Percentiles rank a stretch among this genome's conserved stretches.
Evolutionary conservation across 2,329 filamentous ascomycete species (phyloP).

Genomic region (Penicillium sp.): DNA sequence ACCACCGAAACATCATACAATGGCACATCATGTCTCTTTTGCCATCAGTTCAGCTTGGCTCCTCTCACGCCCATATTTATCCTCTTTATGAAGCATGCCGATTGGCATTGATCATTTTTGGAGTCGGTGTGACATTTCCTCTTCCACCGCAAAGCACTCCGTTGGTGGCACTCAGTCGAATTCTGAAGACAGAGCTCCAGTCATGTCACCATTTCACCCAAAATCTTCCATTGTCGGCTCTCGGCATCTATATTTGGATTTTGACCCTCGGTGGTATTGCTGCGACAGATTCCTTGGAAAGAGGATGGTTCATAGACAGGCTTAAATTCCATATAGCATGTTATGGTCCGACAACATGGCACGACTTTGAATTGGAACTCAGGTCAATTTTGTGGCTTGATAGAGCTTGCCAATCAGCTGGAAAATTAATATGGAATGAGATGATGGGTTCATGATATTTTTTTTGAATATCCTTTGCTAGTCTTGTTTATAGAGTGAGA

Average conservation of each 20-base stretch:
- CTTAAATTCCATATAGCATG: background rate
- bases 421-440: background rate
- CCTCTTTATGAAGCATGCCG: slow-evolving; percentile 3
- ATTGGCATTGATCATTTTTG: slow-evolving; percentile 1
- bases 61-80: background rate
- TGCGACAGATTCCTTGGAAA: background rate
- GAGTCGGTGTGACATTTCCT: background rate
- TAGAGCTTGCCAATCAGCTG: background rate
- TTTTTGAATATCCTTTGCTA: background rate
- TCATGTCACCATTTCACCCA: background rate
- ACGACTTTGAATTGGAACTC: background rate
- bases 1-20: slow-evolving; percentile 10
- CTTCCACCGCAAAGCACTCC: slow-evolving; percentile 1
- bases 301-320: background rate
- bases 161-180: background rate
- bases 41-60: slow-evolving; percentile 4
- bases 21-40: slow-evolving; percentile 14
- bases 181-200: slow-evolving; percentile 1
- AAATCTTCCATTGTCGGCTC: background rate
- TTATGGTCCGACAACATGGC: background rate
- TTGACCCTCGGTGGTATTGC: background rate
- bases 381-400: slow-evolving; percentile 2
- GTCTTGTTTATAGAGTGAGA: background rate
- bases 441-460: background rate
- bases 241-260: background rate